Percentiles rank a stretch among this genome's conserved stretches.
These are phyloP conservation scores for Trichoderma pleuroti DNA, from an alignment of 2,329 filamentous ascomycete genomes.

Conservation along the genomic window DNA sequence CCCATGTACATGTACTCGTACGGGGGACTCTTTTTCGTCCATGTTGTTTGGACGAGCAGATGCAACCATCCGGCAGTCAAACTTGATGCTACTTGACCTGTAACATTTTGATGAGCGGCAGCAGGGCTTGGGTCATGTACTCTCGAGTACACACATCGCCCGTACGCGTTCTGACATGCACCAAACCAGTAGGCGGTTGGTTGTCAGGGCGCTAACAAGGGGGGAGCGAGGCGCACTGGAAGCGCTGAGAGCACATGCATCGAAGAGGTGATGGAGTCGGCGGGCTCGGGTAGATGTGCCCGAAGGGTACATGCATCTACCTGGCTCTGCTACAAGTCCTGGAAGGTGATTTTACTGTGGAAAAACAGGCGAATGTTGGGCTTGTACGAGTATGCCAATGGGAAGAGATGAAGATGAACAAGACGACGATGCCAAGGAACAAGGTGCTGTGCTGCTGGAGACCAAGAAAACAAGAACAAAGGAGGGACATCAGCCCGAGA, in stretches of 20 bases:
- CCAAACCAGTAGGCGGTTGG: background rate
- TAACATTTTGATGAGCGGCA: background rate
- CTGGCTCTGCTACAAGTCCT: background rate
- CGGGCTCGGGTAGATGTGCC: background rate
- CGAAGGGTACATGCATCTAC: background rate
- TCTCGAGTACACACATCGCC: background rate
- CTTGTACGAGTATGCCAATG: background rate
- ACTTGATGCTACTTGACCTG: background rate
- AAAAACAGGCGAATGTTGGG: background rate
- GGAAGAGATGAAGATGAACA: background rate
- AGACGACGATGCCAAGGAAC: background rate
- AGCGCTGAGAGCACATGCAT: background rate
- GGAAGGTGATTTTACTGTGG: background rate
- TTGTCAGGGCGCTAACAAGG: background rate
- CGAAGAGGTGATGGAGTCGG: background rate
- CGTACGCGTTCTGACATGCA: background rate
- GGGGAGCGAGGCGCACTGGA: background rate
- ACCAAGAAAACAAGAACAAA: background rate
- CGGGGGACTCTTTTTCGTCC: background rate
- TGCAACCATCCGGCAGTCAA: background rate
- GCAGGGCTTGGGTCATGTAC: background rate
- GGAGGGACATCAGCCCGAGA: background rate
- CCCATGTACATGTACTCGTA: background rate
- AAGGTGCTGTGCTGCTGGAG: background rate
- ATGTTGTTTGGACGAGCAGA: background rate